These are phyloP conservation scores for Exserohilum turcica DNA, from an alignment of 2,329 filamentous ascomycete genomes.

Conservation along the genomic window DNA sequence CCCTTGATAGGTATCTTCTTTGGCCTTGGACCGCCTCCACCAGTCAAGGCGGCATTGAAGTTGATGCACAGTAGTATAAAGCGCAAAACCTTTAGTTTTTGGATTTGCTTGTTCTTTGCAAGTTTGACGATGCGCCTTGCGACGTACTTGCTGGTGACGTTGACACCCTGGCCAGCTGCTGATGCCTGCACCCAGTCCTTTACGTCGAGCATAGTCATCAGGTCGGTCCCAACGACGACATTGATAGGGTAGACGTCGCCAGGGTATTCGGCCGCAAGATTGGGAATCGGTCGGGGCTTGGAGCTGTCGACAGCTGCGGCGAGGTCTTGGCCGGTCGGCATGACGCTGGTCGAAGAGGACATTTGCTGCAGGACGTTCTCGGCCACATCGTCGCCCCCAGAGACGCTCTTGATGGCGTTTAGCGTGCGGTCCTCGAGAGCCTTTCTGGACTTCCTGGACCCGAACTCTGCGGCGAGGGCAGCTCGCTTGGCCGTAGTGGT, in stretches of 20 bases:
- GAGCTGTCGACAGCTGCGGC: slow-evolving; percentile 67
- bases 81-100: slow-evolving; percentile 54
- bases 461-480: slow-evolving; percentile 77
- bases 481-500: slow-evolving; percentile 65
- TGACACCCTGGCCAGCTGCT: slow-evolving; percentile 62
- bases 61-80: slow-evolving; percentile 57
- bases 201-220: slow-evolving; percentile 70
- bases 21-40: slow-evolving; percentile 42
- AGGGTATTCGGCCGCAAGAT: slow-evolving; percentile 68
- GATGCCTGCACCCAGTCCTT: slow-evolving; percentile 74
- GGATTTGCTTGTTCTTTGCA: slow-evolving; percentile 58
- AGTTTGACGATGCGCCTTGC: slow-evolving; percentile 65
- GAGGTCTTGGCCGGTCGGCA: slow-evolving; percentile 69
- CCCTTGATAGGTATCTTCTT: slow-evolving; percentile 64
- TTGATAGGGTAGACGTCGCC: slow-evolving; percentile 74
- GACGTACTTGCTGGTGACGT: slow-evolving; percentile 67
- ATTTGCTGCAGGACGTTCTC: slow-evolving; percentile 65
- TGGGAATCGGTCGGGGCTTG: slow-evolving; percentile 75
- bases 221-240: slow-evolving; percentile 68
- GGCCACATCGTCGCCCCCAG: slow-evolving; percentile 38
- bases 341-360: slow-evolving; percentile 64
- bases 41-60: slow-evolving; percentile 51
- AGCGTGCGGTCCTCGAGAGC: slow-evolving; percentile 70
- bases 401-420: slow-evolving; percentile 65
- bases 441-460: slow-evolving; percentile 85